Evolutionary conservation across 371 early-diverging fungal species (phyloP).

Genomic region (Rhizopus stolonifer): DNA sequence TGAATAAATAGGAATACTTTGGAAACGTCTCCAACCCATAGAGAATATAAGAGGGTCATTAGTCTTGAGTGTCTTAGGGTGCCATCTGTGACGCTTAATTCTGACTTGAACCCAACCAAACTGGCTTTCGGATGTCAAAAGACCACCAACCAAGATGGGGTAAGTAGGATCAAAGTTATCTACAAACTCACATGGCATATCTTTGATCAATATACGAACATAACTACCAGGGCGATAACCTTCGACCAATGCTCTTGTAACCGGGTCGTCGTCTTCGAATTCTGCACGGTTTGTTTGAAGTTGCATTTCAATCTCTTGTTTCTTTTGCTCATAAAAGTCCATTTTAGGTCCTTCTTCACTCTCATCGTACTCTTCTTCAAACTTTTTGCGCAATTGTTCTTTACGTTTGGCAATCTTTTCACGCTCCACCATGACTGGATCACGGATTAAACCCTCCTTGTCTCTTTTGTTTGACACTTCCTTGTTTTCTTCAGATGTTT

Average conservation of each 20-base stretch:
- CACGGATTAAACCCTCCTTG: slow-evolving; percentile 30
- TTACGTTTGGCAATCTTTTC: slow-evolving; percentile 81
- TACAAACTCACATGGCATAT: slow-evolving; percentile 93
- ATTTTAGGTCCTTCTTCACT: slow-evolving; percentile 64
- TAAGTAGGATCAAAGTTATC: slow-evolving; percentile 85
- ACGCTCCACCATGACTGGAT: slow-evolving; percentile 50
- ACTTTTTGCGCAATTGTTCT: slow-evolving; percentile 88
- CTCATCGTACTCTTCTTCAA: slow-evolving; percentile 87
- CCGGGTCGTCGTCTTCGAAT: slow-evolving; percentile 81
- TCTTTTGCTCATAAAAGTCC: slow-evolving; percentile 87
- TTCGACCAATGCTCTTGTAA: slow-evolving; percentile 75
- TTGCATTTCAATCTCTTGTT: slow-evolving; percentile 85
- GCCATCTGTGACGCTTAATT: slow-evolving; percentile 98
- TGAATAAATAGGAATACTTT: slow-evolving; percentile 94
- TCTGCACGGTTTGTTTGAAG: slow-evolving; percentile 77
- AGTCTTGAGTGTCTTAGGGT: slow-evolving; percentile 93
- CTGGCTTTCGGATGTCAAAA: slow-evolving; percentile 83
- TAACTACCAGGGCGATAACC: slow-evolving; percentile 92
- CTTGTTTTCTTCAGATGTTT: slow-evolving; percentile 37
- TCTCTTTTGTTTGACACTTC: slow-evolving; percentile 24
- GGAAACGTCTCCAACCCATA: slow-evolving; percentile 98
- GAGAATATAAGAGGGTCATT: slow-evolving; percentile 98
- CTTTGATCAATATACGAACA: slow-evolving; percentile 84
- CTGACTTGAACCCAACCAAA: slow-evolving; percentile 94
- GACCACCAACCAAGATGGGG: slow-evolving; percentile 90